Base-by-base conservation (phyloP, 2,329 filamentous ascomycete genomes). In the Ramichloridium luteum region DNA sequence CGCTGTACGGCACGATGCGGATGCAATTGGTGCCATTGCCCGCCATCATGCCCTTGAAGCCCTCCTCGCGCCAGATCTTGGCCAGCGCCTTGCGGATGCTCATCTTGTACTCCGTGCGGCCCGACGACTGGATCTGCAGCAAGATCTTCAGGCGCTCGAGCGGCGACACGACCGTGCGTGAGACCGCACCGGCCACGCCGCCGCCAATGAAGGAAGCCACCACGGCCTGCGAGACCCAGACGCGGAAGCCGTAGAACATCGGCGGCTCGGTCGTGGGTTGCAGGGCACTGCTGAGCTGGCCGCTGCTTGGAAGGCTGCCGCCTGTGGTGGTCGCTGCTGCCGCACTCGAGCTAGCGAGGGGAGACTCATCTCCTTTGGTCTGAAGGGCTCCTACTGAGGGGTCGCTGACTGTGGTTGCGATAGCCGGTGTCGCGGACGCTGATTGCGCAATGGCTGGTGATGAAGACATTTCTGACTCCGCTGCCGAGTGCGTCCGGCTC, bases 1-100 rank as follows among this genome's bases (percentile, higher is more conserved):
- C 90, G 30, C 88, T 96, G 58, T 98, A 98, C 4, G 90, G 90
- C 31, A 98, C 84, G 45, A 98, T 98, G 40, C 90, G 82, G 49
- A 98, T 83, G 67, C 90, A 98, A 59, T 98, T 98, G 39, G 86
- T 94, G 41, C 90, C 90, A 56, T 98, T 98, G 31, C 90, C 90
- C 45, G 85, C 76, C 86, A 98, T 93, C 59, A 96, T 93, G 0
- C 90, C 90, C 56, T 76, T 77, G 84, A 86, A 96, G 33, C 90
- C 90, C 60, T 98, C 90, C 55, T 98, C 90, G 47, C 68, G 77
- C 77, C 88, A 93, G 80, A 98, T 98, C 60, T 98, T 98, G 25
- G 64, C 71, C 42, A 98, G 65, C 3, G 84, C 90, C 60, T 92
- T 83, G 46, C 77, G 74, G 36, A 96, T 83, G 11, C 85, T 90